Base-by-base conservation (phyloP, 192 early-diverging fungal genomes). In the Kappamyces sp. region DNA sequence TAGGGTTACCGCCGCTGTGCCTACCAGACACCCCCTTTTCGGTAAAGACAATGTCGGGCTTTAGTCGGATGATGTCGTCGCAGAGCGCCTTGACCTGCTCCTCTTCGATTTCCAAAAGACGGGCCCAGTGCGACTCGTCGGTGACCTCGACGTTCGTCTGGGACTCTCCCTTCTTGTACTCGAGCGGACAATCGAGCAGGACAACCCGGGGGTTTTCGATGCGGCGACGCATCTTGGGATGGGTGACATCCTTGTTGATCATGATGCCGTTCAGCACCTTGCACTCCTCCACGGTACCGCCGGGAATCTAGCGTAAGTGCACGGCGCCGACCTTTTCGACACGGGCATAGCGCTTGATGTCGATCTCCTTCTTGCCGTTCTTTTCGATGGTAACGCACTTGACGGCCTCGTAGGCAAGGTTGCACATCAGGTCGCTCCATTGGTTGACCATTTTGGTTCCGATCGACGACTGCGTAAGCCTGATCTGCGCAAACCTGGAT, bases 131-230 rank as follows among this genome's bases (percentile, higher is more conserved):
- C 33, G 84, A 77, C 68, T 99, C 96, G 72, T 95, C 91, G 57
- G 87, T 87, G 53, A 99, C 90, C 73, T 99, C 96, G 65, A 96
- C 93, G 67, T 94, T 90, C 33, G 96, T 99, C 76, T 99, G 96
- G 41, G 92, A 96, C 75, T 97, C 96, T 55, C 96, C 96, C 85
- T 99, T 99, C 78, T 99, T 99, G 88, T 99, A 99, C 72, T 98
- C 96, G 47, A 99, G 81, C 32, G 94, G 94, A 74, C 96, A 99
- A 81, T 99, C 96, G 49, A 99, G 77, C 43, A 99, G 77, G 9
- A 99, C 80, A 57, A 99, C 84, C 49, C 94, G 86, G 15, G 96
- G 96, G 69, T 99, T 97, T 68, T 93, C 89, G 57, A 99, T 97
- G 48, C 75, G 74, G 50, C 96, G 85, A 64, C 94, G 87, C 78